Evolutionary conservation across 2,329 filamentous ascomycete genomes (phyloP), one percentile per base, ranked within the genome.

Genomic region (Diaporthe aspalathi): DNA sequence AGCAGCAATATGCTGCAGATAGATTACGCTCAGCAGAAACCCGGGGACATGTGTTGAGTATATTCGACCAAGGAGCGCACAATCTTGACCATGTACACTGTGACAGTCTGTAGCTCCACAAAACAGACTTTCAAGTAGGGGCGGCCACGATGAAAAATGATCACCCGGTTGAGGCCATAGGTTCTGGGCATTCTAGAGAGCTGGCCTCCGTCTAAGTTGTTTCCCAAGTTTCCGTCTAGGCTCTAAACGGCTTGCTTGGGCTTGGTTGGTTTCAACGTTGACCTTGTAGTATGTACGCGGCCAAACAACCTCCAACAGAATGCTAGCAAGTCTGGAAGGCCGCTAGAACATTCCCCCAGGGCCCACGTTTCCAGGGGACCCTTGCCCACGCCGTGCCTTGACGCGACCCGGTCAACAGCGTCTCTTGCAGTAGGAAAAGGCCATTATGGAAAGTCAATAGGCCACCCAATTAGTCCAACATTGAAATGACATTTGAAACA

Each of bases 301-400:
- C n/a, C 45, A 65, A 65, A 65, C 60, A 63, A 47, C 43, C 6
- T 49, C 27, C 7, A 49, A 49, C 27, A 49, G 60, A n/a, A n/a
- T 22, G 17, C 27, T 32, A 50, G 20, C 20, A 3, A 17, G 43
- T 63, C 57, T 65, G 29, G 60, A 65, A 65, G 29, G 53, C 22
- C 67, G 67, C 67, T 68, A 68, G 67, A 60, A 68, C 53, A 24
- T 22, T 60, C 49, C 67, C 45, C 16, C 20, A 67, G 63, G 49
- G 17, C 29, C 38, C 35, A 17, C 38, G 50, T 22, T 2, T 24
- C 5, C 53, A 68, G 14, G 67, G 67, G 32, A 52, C 67, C 67
- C 54, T 60, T 60, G 53, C 53, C 43, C 29, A 65, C 29, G 14
- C 27, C 43, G 4, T 17, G 7, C 32, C 40, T 47, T 27, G n/a